Conservation (phyloP, 148 eudicot genomes). For the Salicornia ramosissima region DNA sequence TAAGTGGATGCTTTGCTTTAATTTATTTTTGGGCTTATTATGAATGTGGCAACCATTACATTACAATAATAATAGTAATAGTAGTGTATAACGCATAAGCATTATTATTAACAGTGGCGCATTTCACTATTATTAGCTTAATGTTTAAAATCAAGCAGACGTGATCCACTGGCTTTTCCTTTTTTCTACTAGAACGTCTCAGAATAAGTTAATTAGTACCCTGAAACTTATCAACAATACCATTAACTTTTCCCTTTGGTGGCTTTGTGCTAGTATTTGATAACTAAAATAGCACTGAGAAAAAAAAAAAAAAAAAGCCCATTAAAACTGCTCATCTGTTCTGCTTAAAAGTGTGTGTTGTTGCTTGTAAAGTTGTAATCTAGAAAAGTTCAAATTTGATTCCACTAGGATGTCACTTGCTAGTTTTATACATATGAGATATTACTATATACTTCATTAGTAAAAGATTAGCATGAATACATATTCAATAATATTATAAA, state of each 20-base stretch:
- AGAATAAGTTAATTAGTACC: not conserved
- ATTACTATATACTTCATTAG: too few species aligned
- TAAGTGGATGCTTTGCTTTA: conserved; percentile 3
- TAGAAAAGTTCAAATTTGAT: too few species aligned
- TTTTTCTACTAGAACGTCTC: not conserved
- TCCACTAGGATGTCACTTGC: too few species aligned
- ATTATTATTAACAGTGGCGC: not conserved
- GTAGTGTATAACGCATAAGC: not conserved
- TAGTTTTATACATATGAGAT: too few species aligned
- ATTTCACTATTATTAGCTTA: not conserved
- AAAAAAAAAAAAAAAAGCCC: not conserved
- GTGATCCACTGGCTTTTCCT: not conserved
- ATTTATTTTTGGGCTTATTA: not conserved
- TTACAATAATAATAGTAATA: too few species aligned
- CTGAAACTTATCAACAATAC: not conserved
- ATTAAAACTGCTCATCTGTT: not conserved
- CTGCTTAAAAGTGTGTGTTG: not conserved
- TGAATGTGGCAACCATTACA: not conserved
- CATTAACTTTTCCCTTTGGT: not conserved
- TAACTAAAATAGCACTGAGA: not conserved
- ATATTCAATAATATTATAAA: too few species aligned
- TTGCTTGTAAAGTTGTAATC: not conserved
- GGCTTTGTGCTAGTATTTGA: conserved; percentile 2
- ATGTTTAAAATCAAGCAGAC: not conserved
- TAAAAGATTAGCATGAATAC: too few species aligned